Conservation (phyloP, 192 early-diverging fungal genomes). For the Geosiphon pyriformis region DNA sequence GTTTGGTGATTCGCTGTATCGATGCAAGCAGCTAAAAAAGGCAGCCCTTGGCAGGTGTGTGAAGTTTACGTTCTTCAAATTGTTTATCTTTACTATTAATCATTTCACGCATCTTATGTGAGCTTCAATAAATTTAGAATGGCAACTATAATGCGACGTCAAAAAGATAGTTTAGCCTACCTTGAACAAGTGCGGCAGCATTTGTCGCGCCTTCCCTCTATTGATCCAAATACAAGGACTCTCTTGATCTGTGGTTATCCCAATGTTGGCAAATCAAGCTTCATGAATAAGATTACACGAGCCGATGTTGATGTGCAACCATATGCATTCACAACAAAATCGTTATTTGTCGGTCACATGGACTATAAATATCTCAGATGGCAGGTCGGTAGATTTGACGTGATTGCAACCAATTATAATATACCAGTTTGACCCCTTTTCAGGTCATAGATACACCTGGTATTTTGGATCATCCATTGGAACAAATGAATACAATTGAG, state of each 20-base stretch:
- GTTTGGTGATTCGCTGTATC: conserved; percentile 98
- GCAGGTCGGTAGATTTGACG: conserved; percentile 57
- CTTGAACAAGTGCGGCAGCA: conserved; percentile 99
- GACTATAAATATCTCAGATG: conserved; percentile 99
- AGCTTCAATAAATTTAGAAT: conserved; percentile 64
- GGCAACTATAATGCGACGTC: conserved; percentile 99
- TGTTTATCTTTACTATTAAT: background rate
- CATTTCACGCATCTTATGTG: background rate
- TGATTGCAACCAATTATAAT: background rate
- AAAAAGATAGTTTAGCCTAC: conserved; percentile 95
- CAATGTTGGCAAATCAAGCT: conserved; percentile 98
- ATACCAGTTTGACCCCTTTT: background rate
- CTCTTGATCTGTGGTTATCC: conserved; percentile 98
- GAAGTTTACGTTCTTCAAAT: background rate
- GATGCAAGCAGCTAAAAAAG: conserved; percentile 98
- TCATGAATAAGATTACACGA: conserved; percentile 98
- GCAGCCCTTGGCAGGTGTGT: conserved; percentile 84
- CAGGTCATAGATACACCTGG: conserved; percentile 97
- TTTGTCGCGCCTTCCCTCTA: conserved; percentile 94
- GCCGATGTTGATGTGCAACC: conserved; percentile 99
- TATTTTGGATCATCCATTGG: conserved; percentile 98
- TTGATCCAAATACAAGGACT: conserved; percentile 99
- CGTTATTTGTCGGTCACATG: conserved; percentile 99
- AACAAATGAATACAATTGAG: conserved; percentile 99
- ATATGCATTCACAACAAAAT: conserved; percentile 99